Percentiles rank a stretch among this genome's conserved stretches.
Conservation (phyloP, 2,329 filamentous ascomycete genomes). For the Pyrenophora graminea region DNA sequence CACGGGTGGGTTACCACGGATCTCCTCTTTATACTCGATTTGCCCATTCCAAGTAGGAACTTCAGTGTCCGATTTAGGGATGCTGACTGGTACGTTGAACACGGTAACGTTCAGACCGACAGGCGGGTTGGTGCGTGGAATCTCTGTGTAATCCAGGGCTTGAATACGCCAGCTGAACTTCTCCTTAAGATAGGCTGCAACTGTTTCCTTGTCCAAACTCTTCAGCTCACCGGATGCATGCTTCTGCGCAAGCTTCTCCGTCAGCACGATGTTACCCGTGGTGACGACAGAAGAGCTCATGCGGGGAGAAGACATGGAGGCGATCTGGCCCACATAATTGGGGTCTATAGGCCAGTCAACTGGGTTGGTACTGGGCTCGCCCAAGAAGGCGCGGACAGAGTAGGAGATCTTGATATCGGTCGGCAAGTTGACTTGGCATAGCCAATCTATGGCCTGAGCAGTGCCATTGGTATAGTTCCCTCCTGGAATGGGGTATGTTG, state of each 20-base stretch:
- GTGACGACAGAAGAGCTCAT: conserved; percentile 45
- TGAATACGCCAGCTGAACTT: conserved; percentile 42
- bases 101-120: conserved; percentile 38
- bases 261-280: conserved; percentile 49
- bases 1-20: conserved; percentile 32
- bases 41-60: conserved; percentile 33
- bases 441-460: conserved; percentile 34
- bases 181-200: conserved; percentile 32
- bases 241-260: conserved; percentile 39
- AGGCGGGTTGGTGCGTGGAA: conserved; percentile 32
- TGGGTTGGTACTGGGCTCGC: conserved; percentile 29
- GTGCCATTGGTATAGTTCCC: conserved; percentile 10
- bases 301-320: conserved; percentile 44
- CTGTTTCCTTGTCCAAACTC: conserved; percentile 25
- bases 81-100: conserved; percentile 28
- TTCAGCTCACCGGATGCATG: conserved; percentile 31
- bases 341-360: conserved; percentile 44
- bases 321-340: conserved; percentile 49
- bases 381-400: conserved; percentile 40
- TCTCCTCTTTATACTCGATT: conserved; percentile 30
- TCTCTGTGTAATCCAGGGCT: conserved; percentile 35
- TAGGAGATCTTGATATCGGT: conserved; percentile 39
- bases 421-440: conserved; percentile 38
- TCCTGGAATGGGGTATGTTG: conserved; percentile 10
- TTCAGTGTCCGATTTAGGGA: conserved; percentile 30